phyloP scores from a whole-genome alignment of 2,329 filamentous ascomycete genomes.

The Cladophialophora immunda region DNA sequence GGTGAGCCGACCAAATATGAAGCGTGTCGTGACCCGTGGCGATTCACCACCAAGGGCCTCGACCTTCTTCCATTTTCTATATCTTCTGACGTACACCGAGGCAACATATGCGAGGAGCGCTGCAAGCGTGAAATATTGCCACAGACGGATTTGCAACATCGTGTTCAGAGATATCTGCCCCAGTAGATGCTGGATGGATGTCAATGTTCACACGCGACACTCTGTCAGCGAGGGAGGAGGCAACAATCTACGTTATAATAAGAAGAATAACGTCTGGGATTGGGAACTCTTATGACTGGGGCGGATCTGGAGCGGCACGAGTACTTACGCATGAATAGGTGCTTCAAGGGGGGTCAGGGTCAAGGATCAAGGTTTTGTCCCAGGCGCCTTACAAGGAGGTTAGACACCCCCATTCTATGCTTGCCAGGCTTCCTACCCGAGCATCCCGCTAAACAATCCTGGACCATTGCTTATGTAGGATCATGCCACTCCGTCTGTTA shows the following conservation, averaged over 20 bases:
- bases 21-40: conserved; percentile 32
- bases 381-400: no score
- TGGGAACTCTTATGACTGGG: neutral
- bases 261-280: neutral
- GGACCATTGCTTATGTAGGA: neutral
- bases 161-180: conserved; percentile 14
- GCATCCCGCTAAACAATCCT: neutral
- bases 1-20: conserved; percentile 31
- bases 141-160: conserved; percentile 28
- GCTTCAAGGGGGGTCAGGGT: neutral
- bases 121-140: conserved; percentile 26
- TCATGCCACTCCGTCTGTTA: neutral
- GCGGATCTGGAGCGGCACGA: neutral
- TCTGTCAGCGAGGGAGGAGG: neutral
- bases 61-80: conserved; percentile 31
- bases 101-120: conserved; percentile 23
- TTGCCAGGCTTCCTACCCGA: neutral
- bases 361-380: neutral
- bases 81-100: conserved; percentile 32
- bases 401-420: no score
- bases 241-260: neutral
- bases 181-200: neutral
- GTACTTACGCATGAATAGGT: neutral
- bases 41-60: conserved; percentile 29
- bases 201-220: neutral